Evolutionary conservation across 177 flowering plant species (phyloP).

Genomic region (Tripterygium wilfordii): DNA sequence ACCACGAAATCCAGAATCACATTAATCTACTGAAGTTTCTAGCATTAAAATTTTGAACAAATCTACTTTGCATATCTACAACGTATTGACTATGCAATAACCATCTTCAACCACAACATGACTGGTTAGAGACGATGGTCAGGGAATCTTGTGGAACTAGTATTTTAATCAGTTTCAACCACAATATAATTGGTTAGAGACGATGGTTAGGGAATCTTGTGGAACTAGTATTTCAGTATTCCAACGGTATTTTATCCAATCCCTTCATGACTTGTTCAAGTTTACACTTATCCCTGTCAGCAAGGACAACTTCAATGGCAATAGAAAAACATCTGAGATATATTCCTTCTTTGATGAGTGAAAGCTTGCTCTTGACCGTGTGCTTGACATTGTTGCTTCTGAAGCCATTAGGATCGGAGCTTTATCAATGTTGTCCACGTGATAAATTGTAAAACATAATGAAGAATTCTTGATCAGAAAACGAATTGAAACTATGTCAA

Average conservation of each 20-base stretch:
- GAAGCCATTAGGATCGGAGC: constrained; percentile 95
- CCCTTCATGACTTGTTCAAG: constrained; percentile 87
- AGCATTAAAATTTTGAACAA: constrained; percentile 80
- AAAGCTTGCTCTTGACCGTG: constrained; percentile 85
- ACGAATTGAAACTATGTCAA: constrained; percentile 57
- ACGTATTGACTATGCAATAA: constrained; percentile 85
- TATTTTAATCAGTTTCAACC: no score
- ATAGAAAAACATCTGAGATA: constrained; percentile 34
- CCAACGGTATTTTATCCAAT: constrained; percentile 72
- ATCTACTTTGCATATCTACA: constrained; percentile 51
- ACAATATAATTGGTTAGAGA: no score
- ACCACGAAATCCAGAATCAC: constrained; percentile 76
- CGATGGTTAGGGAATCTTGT: constrained; percentile 79
- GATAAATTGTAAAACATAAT: constrained; percentile 58
- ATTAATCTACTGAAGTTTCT: constrained; percentile 88
- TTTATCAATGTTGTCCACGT: constrained; percentile 79
- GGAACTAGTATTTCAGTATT: constrained; percentile 85
- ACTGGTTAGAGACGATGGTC: constrained; percentile 82
- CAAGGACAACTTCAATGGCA: constrained; percentile 25
- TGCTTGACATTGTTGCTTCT: constrained; percentile 91
- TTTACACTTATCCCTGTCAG: constrained; percentile 54
- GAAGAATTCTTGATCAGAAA: constrained; percentile 82
- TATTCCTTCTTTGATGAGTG: constrained; percentile 80
- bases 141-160: constrained; percentile 83
- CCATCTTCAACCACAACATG: no score